Evolutionary conservation across 768 basidiomycete species (phyloP).

Genomic region (Mycena olivaceomarginata): DNA sequence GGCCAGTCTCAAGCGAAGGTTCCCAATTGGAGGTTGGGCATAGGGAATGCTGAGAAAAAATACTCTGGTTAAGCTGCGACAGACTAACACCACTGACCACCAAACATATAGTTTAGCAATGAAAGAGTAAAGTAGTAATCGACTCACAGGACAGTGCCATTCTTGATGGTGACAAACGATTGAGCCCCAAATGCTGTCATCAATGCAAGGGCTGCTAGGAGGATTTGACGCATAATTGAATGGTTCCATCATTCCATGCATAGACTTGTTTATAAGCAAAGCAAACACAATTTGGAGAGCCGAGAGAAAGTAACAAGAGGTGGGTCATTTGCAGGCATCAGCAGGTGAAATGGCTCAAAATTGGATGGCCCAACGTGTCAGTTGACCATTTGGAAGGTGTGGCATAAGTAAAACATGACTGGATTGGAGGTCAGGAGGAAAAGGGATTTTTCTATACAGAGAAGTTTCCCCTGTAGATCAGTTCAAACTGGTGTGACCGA

Average conservation of each 20-base stretch:
- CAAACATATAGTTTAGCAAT: too few relatives aligned
- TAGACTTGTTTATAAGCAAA: too few relatives aligned
- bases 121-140: too few relatives aligned
- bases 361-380: too few relatives aligned
- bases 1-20: constrained; percentile 57
- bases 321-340: constrained; percentile 26
- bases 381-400: too few relatives aligned
- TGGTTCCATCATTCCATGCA: background rate
- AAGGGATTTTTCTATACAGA: too few relatives aligned
- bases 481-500: too few relatives aligned
- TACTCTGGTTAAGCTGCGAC: constrained; percentile 50
- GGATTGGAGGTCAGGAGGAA: too few relatives aligned
- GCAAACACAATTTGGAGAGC: too few relatives aligned
- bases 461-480: too few relatives aligned
- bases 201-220: constrained; percentile 22
- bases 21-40: constrained; percentile 57
- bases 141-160: constrained; percentile 36
- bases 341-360: constrained; percentile 1
- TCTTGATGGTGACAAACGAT: constrained; percentile 42
- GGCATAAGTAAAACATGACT: too few relatives aligned
- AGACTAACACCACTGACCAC: constrained; percentile 35
- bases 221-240: constrained; percentile 7
- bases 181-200: constrained; percentile 19
- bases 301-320: background rate
- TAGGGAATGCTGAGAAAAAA: constrained; percentile 60